Evolutionary conservation across 192 early-diverging fungal genomes (phyloP), one percentile per base, ranked within the genome.

Genomic region (Podochytrium sp.): DNA sequence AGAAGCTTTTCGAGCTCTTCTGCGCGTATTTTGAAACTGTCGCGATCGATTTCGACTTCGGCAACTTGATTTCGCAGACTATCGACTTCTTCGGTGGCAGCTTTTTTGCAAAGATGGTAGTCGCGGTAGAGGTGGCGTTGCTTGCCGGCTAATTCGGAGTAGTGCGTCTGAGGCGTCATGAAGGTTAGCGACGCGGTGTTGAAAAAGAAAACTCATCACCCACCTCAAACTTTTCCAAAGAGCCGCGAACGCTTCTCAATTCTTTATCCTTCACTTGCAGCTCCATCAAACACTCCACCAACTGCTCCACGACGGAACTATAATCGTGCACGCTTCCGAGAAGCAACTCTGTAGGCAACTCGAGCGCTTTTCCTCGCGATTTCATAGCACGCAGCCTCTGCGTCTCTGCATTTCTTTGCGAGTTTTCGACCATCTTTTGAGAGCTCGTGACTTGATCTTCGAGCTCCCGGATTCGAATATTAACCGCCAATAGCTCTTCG

Each of bases 211-310:
- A 51, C 37, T 1, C 5, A 16, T 16, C 23, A 35, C 56, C 37
- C 71, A 81, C 79, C 62, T 79, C 39, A 49, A 67, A 81, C 32
- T 73, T 72, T 69, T 78, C 65, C 30, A 84, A 60, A 47, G 68
- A 71, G 10, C 18, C 27, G 37, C 79, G 33, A 38, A 41, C 35
- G 3, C 74, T 34, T 20, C 70, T 32, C 1, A 84, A 43, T 29
- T 80, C 80, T 10, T 49, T 43, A 35, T 82, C 73, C 29, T 79
- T 80, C 6, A 53, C 58, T n/a, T 79, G 50, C 20, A 80, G 38
- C 23, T 84, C 83, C 75, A 39, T 42, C 20, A 85, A 57, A 65
- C 81, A 78, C 29, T 78, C 57, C 7, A 80, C 80, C 52, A 87
- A 51, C 53, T 87, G 82, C 51, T 82, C 81, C 0, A 83, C 77